Base-by-base conservation (phyloP, 2,329 filamentous ascomycete genomes). In the Pyricularia sp. region DNA sequence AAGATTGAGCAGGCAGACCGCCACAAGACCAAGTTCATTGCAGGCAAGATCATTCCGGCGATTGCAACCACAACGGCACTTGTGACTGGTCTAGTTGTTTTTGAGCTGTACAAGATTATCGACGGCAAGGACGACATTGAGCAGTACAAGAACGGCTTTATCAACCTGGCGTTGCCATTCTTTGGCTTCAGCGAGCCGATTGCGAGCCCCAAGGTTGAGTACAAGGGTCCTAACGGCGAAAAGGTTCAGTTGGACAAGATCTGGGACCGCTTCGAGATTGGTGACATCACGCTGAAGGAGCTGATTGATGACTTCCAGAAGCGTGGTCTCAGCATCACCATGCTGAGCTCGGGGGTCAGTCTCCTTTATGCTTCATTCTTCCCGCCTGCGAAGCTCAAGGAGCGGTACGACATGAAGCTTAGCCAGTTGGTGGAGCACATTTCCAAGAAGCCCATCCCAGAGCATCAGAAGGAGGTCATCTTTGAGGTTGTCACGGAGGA, bases 11-110 rank as follows among this genome's bases (percentile, higher is more conserved):
- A 89, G 72, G 94, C 95, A 0, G 94, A 99, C 77, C 88, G 93
- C 71, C 95, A 97, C 85, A 97, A 95, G 89, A 99, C 94, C 71
- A 99, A 99, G 84, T 98, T 99, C 80, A 99, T 99, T 77, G 96
- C 95, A 36, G 95, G 95, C 78, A 99, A 99, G 87, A 99, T 99
- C 74, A 99, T 99, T 73, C 95, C 95, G 26, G 95, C 95, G 64
- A 99, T 99, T 79, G 95, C 95, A 64, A 99, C 95, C 3, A 98
- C 95, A 0, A 99, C 95, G 2, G 94, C 95, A 3, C 84, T 99
- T 69, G 94, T 98, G 14, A 99, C 95, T 2, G 95, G 95, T 70
- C 85, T 99, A 64, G 93, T 99, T 68, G 86, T 96, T 20, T 83
- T 99, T 64, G 95, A 99, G 82, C 82, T 98, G 65, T 97, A 92